These are phyloP conservation scores for Entomortierella lignicola DNA, from an alignment of 192 early-diverging fungal species.

Conservation along the genomic window DNA sequence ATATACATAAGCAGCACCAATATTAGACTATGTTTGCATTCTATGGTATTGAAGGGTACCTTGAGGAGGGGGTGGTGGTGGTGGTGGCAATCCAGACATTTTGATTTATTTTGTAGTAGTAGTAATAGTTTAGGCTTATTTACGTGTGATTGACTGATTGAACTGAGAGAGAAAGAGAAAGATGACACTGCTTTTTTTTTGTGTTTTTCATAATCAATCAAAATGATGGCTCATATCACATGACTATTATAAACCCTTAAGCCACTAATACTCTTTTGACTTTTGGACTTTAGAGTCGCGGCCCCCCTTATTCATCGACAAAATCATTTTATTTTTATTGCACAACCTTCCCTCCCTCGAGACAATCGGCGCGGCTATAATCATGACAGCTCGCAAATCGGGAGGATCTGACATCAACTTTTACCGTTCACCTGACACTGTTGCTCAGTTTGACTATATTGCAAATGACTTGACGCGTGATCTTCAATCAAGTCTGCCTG, in stretches of 20 bases:
- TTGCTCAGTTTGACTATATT: slow-evolving; percentile 59
- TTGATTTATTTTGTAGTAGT: not conserved
- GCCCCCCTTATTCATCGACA: no score
- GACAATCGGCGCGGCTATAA: not conserved
- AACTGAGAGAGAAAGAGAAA: no score
- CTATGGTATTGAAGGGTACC: slow-evolving; percentile 15
- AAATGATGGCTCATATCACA: no score
- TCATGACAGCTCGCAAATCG: slow-evolving; percentile 42
- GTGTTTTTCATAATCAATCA: no score
- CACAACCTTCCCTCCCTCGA: not conserved
- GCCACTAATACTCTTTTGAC: no score
- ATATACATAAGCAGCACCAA: no score
- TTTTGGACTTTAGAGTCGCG: no score
- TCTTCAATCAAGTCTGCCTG: slow-evolving; percentile 22
- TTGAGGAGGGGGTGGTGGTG: slow-evolving; percentile 45
- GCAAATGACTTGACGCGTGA: slow-evolving; percentile 43
- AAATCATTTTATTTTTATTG: not conserved
- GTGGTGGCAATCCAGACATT: slow-evolving; percentile 45
- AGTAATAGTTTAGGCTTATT: not conserved
- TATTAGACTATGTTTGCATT: no score
- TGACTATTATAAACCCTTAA: no score
- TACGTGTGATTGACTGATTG: not conserved
- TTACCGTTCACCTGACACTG: slow-evolving; percentile 55
- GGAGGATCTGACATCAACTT: slow-evolving; percentile 33
- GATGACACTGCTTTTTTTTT: no score